Percentiles rank a stretch among this genome's conserved stretches.
These are phyloP conservation scores for Henningerozyma blattae DNA, from an alignment of 805 yeast genomes.

Conservation along the genomic window DNA sequence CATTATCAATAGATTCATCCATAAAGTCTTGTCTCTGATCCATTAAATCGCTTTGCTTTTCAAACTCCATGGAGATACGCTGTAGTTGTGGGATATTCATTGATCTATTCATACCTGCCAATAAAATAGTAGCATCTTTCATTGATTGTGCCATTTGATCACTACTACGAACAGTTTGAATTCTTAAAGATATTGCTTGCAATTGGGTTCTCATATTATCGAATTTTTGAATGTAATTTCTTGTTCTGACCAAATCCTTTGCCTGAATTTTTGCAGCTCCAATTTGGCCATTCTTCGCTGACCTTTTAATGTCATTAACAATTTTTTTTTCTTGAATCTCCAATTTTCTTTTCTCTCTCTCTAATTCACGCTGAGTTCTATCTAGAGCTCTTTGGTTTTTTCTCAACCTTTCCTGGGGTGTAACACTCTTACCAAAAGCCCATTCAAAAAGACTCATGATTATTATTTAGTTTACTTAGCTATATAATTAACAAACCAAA, in stretches of 20 bases:
- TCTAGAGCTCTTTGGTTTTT: constrained; percentile 92
- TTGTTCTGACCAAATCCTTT: constrained; percentile 83
- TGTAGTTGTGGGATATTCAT: constrained; percentile 88
- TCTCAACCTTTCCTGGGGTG: constrained; percentile 91
- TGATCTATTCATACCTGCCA: constrained; percentile 76
- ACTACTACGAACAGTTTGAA: constrained; percentile 83
- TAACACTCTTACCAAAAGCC: constrained; percentile 87
- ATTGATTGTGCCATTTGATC: constrained; percentile 92
- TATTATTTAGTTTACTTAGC: too few relatives aligned
- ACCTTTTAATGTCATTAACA: constrained; percentile 72
- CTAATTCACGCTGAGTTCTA: constrained; percentile 85
- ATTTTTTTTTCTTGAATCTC: constrained; percentile 89
- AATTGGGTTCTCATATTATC: constrained; percentile 88
- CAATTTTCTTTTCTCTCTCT: constrained; percentile 73
- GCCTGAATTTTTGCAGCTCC: constrained; percentile 92
- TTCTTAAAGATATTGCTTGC: constrained; percentile 85
- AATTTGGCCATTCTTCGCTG: constrained; percentile 83
- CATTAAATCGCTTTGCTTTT: constrained; percentile 89
- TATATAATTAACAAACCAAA: too few relatives aligned
- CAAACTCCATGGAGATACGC: constrained; percentile 89
- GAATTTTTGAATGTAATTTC: constrained; percentile 71
- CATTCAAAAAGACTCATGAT: constrained; percentile 68
- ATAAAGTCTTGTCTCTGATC: constrained; percentile 98
- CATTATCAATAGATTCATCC: constrained; percentile 96
- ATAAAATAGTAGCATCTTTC: constrained; percentile 81